A percentile compares a stretch with the other conserved stretches of the same genome.
Conservation (phyloP, 768 basidiomycete species). For the Favolaschia claudopus region DNA sequence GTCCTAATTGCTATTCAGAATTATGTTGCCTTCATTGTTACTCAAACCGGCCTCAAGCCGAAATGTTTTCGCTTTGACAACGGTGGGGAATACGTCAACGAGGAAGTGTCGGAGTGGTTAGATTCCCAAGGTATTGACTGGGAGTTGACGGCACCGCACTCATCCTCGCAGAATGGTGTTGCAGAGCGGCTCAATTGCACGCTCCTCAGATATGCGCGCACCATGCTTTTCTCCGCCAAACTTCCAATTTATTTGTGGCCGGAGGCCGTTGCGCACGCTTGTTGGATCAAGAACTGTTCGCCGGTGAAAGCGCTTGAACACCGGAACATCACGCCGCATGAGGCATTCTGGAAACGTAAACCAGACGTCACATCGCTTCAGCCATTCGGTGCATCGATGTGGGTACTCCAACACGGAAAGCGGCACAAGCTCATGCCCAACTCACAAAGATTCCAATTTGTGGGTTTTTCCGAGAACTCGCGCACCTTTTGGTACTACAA, state of each 20-base stretch:
- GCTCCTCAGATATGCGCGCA: conserved; percentile 19
- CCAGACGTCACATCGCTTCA: conserved; percentile 28
- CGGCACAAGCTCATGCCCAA: conserved; percentile 26
- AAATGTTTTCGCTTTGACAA: conserved; percentile 24
- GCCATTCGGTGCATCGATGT: conserved; percentile 30
- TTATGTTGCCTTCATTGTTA: conserved; percentile 7
- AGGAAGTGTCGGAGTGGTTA: conserved; percentile 17
- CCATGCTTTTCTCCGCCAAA: conserved; percentile 19
- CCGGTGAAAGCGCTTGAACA: conserved; percentile 4
- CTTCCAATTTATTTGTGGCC: conserved; percentile 22
- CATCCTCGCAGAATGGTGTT: conserved; percentile 37
- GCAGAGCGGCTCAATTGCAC: conserved; percentile 33
- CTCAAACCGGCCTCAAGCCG: neutral
- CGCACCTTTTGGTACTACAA: conserved; percentile 35
- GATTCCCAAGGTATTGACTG: conserved; percentile 24
- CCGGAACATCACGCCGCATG: conserved; percentile 9
- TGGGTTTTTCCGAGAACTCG: conserved; percentile 30
- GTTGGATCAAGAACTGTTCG: conserved; percentile 30
- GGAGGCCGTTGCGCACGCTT: conserved; percentile 21
- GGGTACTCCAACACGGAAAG: conserved; percentile 25
- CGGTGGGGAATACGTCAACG: conserved; percentile 33
- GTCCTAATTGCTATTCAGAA: conserved; percentile 12
- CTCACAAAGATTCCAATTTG: conserved; percentile 9
- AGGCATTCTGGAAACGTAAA: conserved; percentile 11
- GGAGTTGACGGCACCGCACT: conserved; percentile 30